Evolutionary conservation across 257 asterid genomes (phyloP).

Genomic region (Penstemon newberryi): DNA sequence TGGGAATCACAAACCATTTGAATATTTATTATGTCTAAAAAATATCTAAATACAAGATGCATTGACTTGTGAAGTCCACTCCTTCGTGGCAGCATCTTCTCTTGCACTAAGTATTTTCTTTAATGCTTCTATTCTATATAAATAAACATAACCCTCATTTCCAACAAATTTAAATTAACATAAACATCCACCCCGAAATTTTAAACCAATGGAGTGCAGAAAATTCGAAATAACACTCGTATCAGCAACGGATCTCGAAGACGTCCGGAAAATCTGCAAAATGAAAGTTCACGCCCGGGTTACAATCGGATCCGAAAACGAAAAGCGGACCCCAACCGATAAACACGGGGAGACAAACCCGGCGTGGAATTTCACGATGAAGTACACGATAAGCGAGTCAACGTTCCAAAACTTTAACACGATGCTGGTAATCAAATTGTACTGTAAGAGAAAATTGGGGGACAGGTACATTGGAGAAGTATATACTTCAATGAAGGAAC

Average conservation of each 20-base stretch:
- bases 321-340: conserved; percentile 55
- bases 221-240: conserved; percentile 46
- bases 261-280: conserved; percentile 47
- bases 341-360: conserved; percentile 62
- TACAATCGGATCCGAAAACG: conserved; percentile 41
- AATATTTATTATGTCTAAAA: too few relatives aligned
- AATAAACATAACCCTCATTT: too few relatives aligned
- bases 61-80: too few relatives aligned
- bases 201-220: conserved; percentile 39
- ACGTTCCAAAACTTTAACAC: conserved; percentile 43
- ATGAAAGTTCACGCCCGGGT: conserved; percentile 72
- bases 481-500: conserved; percentile 56
- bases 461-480: conserved; percentile 74
- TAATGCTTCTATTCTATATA: too few relatives aligned
- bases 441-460: conserved; percentile 66
- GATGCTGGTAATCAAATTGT: conserved; percentile 57
- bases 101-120: too few relatives aligned
- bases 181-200: too few relatives aligned
- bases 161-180: too few relatives aligned
- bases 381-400: conserved; percentile 53
- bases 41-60: too few relatives aligned
- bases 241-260: conserved; percentile 60
- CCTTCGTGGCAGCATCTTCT: too few relatives aligned
- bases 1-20: too few relatives aligned
- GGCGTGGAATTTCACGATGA: conserved; percentile 65